Evolutionary conservation across 768 basidiomycete genomes (phyloP).

Genomic region (Phanerochaete carnosa): DNA sequence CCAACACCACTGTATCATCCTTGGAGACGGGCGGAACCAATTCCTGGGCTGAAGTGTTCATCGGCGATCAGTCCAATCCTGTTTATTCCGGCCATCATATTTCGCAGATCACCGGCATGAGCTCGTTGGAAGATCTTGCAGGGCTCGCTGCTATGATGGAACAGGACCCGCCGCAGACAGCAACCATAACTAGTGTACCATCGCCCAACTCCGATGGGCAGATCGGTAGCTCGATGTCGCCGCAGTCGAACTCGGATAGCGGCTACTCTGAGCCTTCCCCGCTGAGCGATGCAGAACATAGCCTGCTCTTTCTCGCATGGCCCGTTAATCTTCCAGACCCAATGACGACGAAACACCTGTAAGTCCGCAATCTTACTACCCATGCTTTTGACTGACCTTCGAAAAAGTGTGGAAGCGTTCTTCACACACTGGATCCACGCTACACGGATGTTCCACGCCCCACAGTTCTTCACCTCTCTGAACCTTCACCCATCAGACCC

Average conservation of each 20-base stretch:
- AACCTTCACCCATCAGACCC: conserved; percentile 64
- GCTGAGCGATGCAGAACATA: conserved; percentile 6
- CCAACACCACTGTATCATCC: background rate
- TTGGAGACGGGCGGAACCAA: background rate
- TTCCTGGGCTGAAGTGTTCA: background rate
- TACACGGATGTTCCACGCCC: conserved; percentile 61
- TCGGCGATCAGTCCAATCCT: background rate
- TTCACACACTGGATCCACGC: conserved; percentile 77
- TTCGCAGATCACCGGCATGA: background rate
- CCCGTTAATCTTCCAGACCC: conserved; percentile 59
- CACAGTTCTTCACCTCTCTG: conserved; percentile 63
- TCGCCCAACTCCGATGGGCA: background rate
- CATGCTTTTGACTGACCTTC: background rate
- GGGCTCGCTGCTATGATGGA: conserved; percentile 8
- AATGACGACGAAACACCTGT: conserved; percentile 65
- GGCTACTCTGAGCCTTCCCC: background rate
- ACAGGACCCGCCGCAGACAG: background rate
- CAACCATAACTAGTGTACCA: background rate
- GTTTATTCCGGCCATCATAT: background rate
- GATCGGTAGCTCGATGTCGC: background rate
- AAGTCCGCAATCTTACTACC: conserved; percentile 22
- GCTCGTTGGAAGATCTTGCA: conserved; percentile 10
- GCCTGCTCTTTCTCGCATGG: conserved; percentile 40
- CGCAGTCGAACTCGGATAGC: background rate
- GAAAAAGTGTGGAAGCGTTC: conserved; percentile 67